Evolutionary conservation across 2,329 filamentous ascomycete genomes (phyloP).

Genomic region (Epichloe festucae): DNA sequence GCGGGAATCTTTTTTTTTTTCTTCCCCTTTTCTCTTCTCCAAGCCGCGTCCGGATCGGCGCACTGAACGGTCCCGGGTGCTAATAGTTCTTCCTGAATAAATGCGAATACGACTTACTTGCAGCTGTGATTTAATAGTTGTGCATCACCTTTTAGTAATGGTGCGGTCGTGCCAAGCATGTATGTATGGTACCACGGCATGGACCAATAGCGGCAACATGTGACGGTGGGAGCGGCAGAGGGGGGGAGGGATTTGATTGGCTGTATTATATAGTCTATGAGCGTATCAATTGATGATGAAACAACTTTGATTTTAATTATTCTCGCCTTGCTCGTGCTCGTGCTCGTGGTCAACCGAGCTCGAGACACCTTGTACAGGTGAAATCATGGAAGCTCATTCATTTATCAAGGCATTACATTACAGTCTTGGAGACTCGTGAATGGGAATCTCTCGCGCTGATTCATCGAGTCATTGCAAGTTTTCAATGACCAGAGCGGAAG

Average conservation of each 20-base stretch:
- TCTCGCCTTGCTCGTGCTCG: neutral
- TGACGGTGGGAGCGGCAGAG: too few species aligned
- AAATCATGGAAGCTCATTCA: neutral
- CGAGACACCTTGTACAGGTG: neutral
- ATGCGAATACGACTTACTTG: neutral
- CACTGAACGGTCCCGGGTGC: neutral
- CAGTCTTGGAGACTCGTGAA: constrained; percentile 4
- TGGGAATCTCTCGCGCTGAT: constrained; percentile 8
- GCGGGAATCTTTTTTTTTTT: too few species aligned
- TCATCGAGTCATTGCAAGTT: constrained; percentile 43
- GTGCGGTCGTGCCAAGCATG: too few species aligned
- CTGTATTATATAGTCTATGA: neutral
- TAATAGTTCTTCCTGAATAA: neutral
- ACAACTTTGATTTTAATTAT: neutral
- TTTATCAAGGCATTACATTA: constrained; percentile 3
- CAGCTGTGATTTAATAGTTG: too few species aligned
- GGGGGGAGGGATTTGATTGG: too few species aligned
- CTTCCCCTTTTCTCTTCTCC: neutral
- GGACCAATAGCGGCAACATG: too few species aligned
- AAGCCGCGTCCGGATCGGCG: neutral
- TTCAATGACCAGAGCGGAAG: constrained; percentile 87
- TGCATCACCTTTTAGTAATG: too few species aligned
- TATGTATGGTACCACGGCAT: too few species aligned
- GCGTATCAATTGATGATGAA: neutral
- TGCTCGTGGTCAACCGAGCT: neutral